These are phyloP conservation scores for Poronia punctata DNA, from an alignment of 495 filamentous ascomycete genomes.

Conservation along the genomic window DNA sequence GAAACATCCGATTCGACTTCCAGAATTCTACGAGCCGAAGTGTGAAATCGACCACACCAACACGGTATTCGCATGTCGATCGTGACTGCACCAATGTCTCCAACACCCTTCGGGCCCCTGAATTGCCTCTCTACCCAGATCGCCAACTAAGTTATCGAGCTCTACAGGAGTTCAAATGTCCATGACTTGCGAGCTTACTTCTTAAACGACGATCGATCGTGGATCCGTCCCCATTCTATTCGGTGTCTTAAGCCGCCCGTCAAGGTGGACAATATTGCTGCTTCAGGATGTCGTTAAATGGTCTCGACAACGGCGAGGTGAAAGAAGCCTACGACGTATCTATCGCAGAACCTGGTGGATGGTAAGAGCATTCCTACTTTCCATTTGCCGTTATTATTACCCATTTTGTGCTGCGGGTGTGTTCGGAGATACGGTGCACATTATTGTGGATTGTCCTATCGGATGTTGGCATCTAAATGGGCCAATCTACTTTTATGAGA, in stretches of 20 bases:
- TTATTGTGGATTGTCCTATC: too few relatives aligned
- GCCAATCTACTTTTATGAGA: too few relatives aligned
- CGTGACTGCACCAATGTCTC: constrained; percentile 24
- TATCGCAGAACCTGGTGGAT: constrained; percentile 81
- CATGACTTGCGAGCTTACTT: too few relatives aligned
- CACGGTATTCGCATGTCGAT: constrained; percentile 7
- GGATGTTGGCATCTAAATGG: too few relatives aligned
- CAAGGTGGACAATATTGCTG: constrained; percentile 5
- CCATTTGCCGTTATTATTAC: constrained; percentile 1
- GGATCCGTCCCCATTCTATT: neutral
- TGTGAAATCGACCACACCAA: too few relatives aligned
- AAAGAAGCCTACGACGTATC: constrained; percentile 79
- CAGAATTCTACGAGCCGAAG: too few relatives aligned
- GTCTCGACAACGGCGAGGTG: constrained; percentile 75
- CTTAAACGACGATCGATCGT: too few relatives aligned
- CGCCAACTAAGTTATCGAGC: constrained; percentile 16
- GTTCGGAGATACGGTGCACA: neutral
- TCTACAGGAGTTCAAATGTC: too few relatives aligned
- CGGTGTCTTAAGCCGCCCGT: neutral
- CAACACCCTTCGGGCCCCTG: constrained; percentile 17
- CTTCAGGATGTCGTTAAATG: constrained; percentile 87
- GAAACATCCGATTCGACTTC: too few relatives aligned
- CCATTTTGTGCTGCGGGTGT: neutral
- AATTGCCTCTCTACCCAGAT: constrained; percentile 22
- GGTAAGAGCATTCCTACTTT: constrained; percentile 50